Conservation (phyloP, 495 filamentous ascomycete species). For the Letharia lupina region DNA sequence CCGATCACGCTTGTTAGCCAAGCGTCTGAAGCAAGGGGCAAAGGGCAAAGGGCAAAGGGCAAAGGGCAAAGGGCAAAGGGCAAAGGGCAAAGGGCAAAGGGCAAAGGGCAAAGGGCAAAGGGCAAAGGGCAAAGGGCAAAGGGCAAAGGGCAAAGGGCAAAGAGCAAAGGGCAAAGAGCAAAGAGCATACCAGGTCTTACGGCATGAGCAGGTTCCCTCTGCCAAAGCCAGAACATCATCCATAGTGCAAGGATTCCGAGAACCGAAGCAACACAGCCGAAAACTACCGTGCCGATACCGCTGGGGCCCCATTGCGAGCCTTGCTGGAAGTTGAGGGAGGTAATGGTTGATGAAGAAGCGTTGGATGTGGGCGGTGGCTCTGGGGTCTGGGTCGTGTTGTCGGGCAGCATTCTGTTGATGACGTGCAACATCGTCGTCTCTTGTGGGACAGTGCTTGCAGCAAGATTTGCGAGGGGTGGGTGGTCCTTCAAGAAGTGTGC, state of each 20-base stretch:
- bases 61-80: background rate
- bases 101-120: background rate
- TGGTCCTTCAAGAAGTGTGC: background rate
- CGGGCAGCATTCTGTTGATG: background rate
- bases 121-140: background rate
- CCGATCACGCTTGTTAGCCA: background rate
- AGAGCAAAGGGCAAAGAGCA: background rate
- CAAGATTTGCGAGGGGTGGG: background rate
- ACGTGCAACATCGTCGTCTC: too few relatives aligned
- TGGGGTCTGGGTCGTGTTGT: background rate
- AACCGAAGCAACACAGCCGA: conserved; percentile 9
- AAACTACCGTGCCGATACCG: conserved; percentile 1
- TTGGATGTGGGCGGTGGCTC: background rate
- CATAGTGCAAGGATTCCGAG: background rate
- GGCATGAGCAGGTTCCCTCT: background rate
- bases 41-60: background rate
- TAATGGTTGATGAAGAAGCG: background rate
- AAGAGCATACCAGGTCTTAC: background rate
- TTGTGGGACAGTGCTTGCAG: background rate
- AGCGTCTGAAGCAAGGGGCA: background rate
- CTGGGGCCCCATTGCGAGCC: background rate
- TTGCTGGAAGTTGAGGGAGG: background rate
- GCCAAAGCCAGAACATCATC: conserved; percentile 1
- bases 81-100: background rate
- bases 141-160: background rate